Conservation (phyloP, 192 early-diverging fungal genomes). For the Paraglomus brasilianum region DNA sequence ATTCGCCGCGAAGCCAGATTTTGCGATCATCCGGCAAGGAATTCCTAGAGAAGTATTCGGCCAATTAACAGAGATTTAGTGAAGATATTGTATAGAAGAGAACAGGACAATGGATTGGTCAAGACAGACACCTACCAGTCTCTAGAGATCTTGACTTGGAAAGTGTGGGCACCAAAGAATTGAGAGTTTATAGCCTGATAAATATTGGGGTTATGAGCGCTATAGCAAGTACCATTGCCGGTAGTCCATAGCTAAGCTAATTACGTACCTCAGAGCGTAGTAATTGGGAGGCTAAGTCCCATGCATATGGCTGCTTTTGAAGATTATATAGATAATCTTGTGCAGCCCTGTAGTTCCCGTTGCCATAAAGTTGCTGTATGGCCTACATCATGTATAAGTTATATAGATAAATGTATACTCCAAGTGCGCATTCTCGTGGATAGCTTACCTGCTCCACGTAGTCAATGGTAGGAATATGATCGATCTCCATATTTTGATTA, state of each 20-base stretch:
- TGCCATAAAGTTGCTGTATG: conserved; percentile 50
- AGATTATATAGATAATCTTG: conserved; percentile 56
- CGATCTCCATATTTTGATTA: no score
- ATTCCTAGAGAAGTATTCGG: conserved; percentile 38
- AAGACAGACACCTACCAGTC: conserved; percentile 47
- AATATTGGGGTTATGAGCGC: no score
- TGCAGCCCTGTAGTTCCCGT: conserved; percentile 44
- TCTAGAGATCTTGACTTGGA: conserved; percentile 55
- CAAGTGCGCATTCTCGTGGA: no score
- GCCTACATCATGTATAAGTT: no score
- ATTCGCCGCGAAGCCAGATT: conserved; percentile 51
- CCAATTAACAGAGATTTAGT: neutral
- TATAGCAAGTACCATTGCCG: neutral
- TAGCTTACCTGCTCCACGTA: no score
- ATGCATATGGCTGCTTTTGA: conserved; percentile 52
- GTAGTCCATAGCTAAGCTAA: neutral
- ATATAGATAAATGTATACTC: no score
- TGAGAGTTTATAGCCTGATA: conserved; percentile 43
- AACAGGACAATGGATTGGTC: neutral
- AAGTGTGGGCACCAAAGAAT: conserved; percentile 62
- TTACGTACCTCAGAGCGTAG: conserved; percentile 44
- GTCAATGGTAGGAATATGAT: no score
- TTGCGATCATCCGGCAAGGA: conserved; percentile 50
- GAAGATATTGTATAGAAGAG: no score
- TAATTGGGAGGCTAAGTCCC: conserved; percentile 55